Base-by-base conservation (phyloP, 2,329 filamentous ascomycete genomes). In the Fusarium ambrosium region DNA sequence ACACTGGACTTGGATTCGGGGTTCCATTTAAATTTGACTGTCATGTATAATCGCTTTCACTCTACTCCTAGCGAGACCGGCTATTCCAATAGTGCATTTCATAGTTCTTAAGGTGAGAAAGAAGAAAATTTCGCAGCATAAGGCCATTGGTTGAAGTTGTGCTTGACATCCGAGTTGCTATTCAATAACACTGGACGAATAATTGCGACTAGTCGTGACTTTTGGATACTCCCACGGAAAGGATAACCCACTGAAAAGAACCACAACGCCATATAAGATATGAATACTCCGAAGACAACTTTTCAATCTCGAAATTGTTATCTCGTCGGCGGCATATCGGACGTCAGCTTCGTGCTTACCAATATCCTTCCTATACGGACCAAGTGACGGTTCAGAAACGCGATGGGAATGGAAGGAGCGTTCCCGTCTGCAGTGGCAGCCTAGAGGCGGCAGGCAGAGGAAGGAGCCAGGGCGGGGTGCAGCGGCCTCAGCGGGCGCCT, bases 401-500 rank as follows among this genome's bases (percentile, higher is more conserved):
- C 18, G 18, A 53, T n/a, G 24, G 39, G 43, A 24, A 4, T 7
- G 24, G 45, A 29, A 51, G 48, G 16, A 29, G 24, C 22, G 20
- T 45, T 45, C 43, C 41, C 41, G 43, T 48, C 13, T 48, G 24
- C 13, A 37, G 43, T 20, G 65, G 20, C 51, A 41, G 65, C 14
- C 24, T 36, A 22, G 55, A 64, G 48, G 22, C 14, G 24, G 14
- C 14, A 24, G 45, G 43, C 8, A 53, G 24, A 27, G 45, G 24
- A 27, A 51, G 24, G 27, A 53, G 24, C 24, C 43, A 14, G 61
- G 56, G 51, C 51, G 59, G 58, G 45, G 48, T 48, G 32, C 51
- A 59, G 53, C 55, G 60, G 37, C 53, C 67, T 59, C 66, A 74
- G 76, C 55, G 68, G 24, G 37, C 18, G 29, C 8, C 14, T 16